Percentiles rank a stretch among this genome's conserved stretches.
phyloP scores from a whole-genome alignment of 2,329 filamentous ascomycete genomes.

The Sarocladiaceae sp. region DNA sequence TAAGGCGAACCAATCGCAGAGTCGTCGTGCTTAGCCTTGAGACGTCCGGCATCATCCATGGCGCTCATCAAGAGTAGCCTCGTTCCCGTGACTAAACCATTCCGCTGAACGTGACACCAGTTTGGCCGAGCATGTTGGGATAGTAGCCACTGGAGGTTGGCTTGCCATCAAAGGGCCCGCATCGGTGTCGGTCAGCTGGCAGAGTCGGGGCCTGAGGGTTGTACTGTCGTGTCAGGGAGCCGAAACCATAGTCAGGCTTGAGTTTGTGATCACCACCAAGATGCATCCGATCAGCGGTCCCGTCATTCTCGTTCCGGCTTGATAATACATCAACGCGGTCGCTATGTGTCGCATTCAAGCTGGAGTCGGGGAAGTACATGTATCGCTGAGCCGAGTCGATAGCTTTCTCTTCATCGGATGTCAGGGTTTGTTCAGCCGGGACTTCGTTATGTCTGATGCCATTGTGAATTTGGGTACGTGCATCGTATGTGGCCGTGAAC shows the following conservation, averaged over 20 bases:
- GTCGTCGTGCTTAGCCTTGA: too few species aligned
- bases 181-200: conserved; percentile 29
- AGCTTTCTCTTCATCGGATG: conserved; percentile 44
- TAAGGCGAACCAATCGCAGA: too few species aligned
- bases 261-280: conserved; percentile 31
- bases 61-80: not conserved
- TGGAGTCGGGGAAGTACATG: conserved; percentile 44
- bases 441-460: conserved; percentile 43
- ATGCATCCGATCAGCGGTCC: conserved; percentile 25
- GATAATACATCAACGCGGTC: conserved; percentile 47
- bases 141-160: conserved; percentile 46
- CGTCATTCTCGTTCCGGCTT: conserved; percentile 28
- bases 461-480: conserved; percentile 27
- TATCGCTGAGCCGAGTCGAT: conserved; percentile 45
- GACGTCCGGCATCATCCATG: too few species aligned
- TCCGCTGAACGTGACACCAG: conserved; percentile 38
- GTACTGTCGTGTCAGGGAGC: conserved; percentile 39
- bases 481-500: conserved; percentile 1
- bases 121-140: conserved; percentile 41
- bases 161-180: conserved; percentile 49
- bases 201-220: conserved; percentile 31
- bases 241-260: conserved; percentile 43
- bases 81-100: not conserved
- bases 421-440: conserved; percentile 43
- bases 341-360: conserved; percentile 41